Evolutionary conservation across 176 grass and related monocot species (phyloP).

Genomic region (Tillandsia fasciculata): DNA sequence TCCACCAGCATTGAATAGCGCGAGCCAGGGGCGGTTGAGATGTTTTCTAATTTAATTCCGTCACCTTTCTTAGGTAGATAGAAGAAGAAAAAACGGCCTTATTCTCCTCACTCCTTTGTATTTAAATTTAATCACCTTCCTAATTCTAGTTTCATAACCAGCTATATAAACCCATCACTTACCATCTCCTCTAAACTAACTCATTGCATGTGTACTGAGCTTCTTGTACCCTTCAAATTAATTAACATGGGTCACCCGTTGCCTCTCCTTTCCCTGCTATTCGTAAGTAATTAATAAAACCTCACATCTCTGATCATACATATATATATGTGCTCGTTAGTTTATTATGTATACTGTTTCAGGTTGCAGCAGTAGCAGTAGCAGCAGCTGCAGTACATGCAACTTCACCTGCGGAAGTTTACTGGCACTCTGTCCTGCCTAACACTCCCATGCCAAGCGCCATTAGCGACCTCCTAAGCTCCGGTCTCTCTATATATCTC

Average conservation of each 20-base stretch:
- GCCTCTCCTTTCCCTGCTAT: constrained; percentile 13
- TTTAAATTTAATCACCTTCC: background rate
- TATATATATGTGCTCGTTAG: background rate
- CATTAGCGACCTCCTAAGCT: constrained; percentile 19
- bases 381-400: constrained; percentile 10
- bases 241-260: constrained; percentile 15
- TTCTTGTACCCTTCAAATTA: too few relatives aligned
- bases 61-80: constrained; percentile 9
- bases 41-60: constrained; percentile 19
- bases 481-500: constrained; percentile 23
- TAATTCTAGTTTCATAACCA: background rate
- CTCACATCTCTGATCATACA: background rate
- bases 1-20: constrained; percentile 30
- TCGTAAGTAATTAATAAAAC: constrained; percentile 12
- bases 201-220: too few relatives aligned
- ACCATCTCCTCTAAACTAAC: background rate
- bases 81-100: constrained; percentile 23
- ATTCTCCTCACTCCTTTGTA: background rate
- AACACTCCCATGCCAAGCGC: constrained; percentile 30
- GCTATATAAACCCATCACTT: constrained; percentile 14
- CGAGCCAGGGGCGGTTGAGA: constrained; percentile 26
- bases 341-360: constrained; percentile 5
- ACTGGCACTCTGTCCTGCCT: constrained; percentile 24
- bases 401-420: constrained; percentile 19
- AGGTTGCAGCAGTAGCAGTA: constrained; percentile 19